These are phyloP conservation scores for Atkinsonella texensis DNA, from an alignment of 2,329 filamentous ascomycete species.

Conservation along the genomic window DNA sequence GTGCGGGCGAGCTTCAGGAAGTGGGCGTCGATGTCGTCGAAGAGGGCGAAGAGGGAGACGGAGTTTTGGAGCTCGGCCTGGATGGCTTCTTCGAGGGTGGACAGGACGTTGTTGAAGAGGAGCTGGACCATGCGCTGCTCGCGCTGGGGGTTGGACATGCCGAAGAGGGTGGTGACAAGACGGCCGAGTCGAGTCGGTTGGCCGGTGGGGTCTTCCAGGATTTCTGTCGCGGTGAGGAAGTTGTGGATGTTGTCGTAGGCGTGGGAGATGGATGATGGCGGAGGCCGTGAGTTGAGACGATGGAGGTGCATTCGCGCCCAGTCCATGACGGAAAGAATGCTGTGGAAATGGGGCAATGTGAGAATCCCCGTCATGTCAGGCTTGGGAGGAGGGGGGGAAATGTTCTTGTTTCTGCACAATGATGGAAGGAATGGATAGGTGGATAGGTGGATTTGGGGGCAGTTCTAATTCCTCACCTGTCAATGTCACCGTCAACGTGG, in stretches of 20 bases:
- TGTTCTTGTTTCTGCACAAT: too few species aligned
- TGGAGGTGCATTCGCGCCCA: slow-evolving; percentile 82
- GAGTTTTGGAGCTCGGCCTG: slow-evolving; percentile 72
- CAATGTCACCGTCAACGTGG: slow-evolving; percentile 85
- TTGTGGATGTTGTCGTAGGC: slow-evolving; percentile 77
- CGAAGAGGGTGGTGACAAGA: slow-evolving; percentile 62
- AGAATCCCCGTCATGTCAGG: neutral
- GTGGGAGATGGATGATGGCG: slow-evolving; percentile 46
- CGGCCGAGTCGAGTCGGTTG: slow-evolving; percentile 56
- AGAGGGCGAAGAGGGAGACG: slow-evolving; percentile 72
- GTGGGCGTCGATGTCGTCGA: slow-evolving; percentile 81
- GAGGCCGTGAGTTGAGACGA: slow-evolving; percentile 50
- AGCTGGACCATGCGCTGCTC: slow-evolving; percentile 71
- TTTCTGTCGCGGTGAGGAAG: slow-evolving; percentile 52
- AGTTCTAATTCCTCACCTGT: slow-evolving; percentile 40
- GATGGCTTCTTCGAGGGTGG: slow-evolving; percentile 81
- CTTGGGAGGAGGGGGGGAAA: too few species aligned
- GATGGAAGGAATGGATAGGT: too few species aligned
- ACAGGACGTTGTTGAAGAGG: slow-evolving; percentile 74
- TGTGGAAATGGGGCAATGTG: slow-evolving; percentile 16
- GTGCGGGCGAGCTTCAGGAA: slow-evolving; percentile 80
- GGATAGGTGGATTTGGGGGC: neutral
- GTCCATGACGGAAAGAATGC: slow-evolving; percentile 89
- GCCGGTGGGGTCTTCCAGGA: slow-evolving; percentile 43
- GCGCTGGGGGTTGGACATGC: slow-evolving; percentile 67